Conservation (phyloP, 2,329 filamentous ascomycete species). For the Calonectria pseudoturangicola region DNA sequence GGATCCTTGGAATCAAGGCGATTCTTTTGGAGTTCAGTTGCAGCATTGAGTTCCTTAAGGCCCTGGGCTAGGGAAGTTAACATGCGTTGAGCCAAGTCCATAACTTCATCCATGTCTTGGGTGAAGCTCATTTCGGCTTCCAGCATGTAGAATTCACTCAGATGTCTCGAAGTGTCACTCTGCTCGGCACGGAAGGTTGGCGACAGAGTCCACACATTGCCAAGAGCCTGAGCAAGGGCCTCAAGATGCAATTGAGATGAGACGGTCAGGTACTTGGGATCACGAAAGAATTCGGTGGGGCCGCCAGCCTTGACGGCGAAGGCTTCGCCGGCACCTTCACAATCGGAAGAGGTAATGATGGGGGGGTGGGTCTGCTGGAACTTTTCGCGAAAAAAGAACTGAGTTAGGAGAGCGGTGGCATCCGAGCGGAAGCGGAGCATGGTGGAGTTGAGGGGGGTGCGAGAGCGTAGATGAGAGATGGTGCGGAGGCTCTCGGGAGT, state of each 20-base stretch:
- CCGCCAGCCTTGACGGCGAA: slow-evolving; percentile 80
- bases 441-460: slow-evolving; percentile 87
- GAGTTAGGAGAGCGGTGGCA: slow-evolving; percentile 81
- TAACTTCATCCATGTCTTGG: slow-evolving; percentile 80
- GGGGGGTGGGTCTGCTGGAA: slow-evolving; percentile 93
- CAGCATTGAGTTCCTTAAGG: slow-evolving; percentile 64
- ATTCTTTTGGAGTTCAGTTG: slow-evolving; percentile 65
- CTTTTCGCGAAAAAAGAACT: slow-evolving; percentile 82
- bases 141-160: slow-evolving; percentile 99
- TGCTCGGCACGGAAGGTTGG: slow-evolving; percentile 95
- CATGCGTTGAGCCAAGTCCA: slow-evolving; percentile 87
- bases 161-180: slow-evolving; percentile 93
- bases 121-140: slow-evolving; percentile 92
- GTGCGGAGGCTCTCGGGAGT: slow-evolving; percentile 91
- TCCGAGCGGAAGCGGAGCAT: slow-evolving; percentile 90
- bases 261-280: slow-evolving; percentile 95
- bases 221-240: slow-evolving; percentile 89
- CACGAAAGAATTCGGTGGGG: slow-evolving; percentile 80
- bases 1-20: slow-evolving; percentile 60
- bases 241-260: slow-evolving; percentile 96
- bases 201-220: slow-evolving; percentile 94
- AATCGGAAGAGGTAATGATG: slow-evolving; percentile 96
- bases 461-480: slow-evolving; percentile 89
- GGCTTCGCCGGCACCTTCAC: slow-evolving; percentile 96
- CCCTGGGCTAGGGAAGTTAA: slow-evolving; percentile 72